Evolutionary conservation across 1,284 basidiomycete genomes (phyloP), one percentile per base, ranked within the genome.

Genomic region (Amylostereum chailletii): DNA sequence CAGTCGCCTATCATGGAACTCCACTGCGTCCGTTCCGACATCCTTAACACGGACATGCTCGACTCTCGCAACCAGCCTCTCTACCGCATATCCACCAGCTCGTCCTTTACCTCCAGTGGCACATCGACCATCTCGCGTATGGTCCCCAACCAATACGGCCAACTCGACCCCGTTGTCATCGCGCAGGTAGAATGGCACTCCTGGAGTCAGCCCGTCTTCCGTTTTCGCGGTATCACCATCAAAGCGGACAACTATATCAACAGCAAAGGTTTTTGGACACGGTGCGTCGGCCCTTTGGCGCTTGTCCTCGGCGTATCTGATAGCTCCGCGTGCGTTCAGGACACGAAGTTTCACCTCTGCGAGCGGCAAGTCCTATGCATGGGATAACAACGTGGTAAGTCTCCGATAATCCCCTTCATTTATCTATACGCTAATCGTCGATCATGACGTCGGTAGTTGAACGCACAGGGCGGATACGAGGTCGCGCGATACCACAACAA

Each of bases 401-500:
- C 42, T 30, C 19, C 19, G 19, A 19, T 19, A 19, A 19, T 19
- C 19, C 19, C 5, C 6, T 5, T 31, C 42, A 31, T 5, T 43
- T 30, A 27, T 43, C 8, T 31, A 5, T 30, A 6, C 42, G 42
- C 6, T 19, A 19, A 7, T n/a, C 36, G 27, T 42, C 42, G 4
- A 26, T 31, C 32, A 26, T 43, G 42, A 43, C 42, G 5, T 43
- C 27, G 5, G 6, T 31, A 43, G 42, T 29, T 43, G 6, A 43
- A 27, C 42, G 6, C 32, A 4, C 29, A 26, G 5, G 30, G 30
- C 42, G 42, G 42, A 6, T 30, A 27, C 42, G 42, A 43, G 27
- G 42, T 43, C 42, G 42, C 42, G 42, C 42, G 42, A 5, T 43
- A 30, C 27, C 42, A 43, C 42, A 43, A 43, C 42, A 43, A 43